phyloP scores from a whole-genome alignment of 2,329 filamentous ascomycete species.

The Pseudogymnoascus sp. region DNA sequence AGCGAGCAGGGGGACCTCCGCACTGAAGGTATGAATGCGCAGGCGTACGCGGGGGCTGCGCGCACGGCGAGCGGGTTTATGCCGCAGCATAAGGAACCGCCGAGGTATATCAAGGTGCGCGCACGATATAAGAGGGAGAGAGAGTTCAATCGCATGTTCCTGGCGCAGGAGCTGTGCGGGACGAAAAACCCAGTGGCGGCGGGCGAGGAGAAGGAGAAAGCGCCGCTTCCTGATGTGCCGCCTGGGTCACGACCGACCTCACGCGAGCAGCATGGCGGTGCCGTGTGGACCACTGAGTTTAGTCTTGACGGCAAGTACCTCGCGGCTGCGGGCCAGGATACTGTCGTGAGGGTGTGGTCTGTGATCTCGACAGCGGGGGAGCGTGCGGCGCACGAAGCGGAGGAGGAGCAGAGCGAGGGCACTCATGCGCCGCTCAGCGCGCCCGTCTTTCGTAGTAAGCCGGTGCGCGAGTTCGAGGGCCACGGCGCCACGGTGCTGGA shows the following conservation, averaged over 20 bases:
- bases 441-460: slow-evolving; percentile 77
- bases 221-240: slow-evolving; percentile 24
- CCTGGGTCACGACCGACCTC: slow-evolving; percentile 12
- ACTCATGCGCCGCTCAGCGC: slow-evolving; percentile 64
- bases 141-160: slow-evolving; percentile 80
- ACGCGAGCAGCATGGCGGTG: slow-evolving; percentile 36
- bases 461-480: slow-evolving; percentile 69
- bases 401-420: slow-evolving; percentile 49
- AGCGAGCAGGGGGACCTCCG: slow-evolving; percentile 62
- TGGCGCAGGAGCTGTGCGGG: slow-evolving; percentile 82
- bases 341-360: slow-evolving; percentile 76
- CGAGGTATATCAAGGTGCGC: slow-evolving; percentile 81
- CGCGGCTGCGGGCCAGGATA: slow-evolving; percentile 86
- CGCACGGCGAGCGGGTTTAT: slow-evolving; percentile 55
- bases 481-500: slow-evolving; percentile 83
- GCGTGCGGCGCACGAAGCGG: slow-evolving; percentile 61
- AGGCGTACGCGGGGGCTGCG: slow-evolving; percentile 62
- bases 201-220: slow-evolving; percentile 25
- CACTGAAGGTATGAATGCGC: slow-evolving; percentile 72
- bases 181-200: slow-evolving; percentile 33
- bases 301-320: slow-evolving; percentile 86
- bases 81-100: slow-evolving; percentile 79
- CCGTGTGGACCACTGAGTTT: slow-evolving; percentile 89
- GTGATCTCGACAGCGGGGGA: slow-evolving; percentile 79
- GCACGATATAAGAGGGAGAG: slow-evolving; percentile 70